Evolutionary conservation across 805 yeast species (phyloP).

Genomic region (Schizosaccharomyces osmophilus): DNA sequence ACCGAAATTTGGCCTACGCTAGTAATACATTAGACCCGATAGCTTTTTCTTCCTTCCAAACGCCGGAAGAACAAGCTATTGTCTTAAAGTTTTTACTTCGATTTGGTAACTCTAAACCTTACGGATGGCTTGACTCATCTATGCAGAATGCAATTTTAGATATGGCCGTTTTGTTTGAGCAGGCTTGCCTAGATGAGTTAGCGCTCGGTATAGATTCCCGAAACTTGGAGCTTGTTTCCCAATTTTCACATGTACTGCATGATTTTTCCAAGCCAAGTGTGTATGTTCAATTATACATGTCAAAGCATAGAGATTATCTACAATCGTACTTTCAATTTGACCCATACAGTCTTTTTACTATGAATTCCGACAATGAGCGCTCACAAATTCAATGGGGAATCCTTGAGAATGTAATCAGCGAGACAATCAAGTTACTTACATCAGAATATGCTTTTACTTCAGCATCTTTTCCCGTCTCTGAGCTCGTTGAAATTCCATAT

Average conservation of each 20-base stretch:
- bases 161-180: constrained; percentile 43
- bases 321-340: constrained; percentile 3
- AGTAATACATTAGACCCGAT: constrained; percentile 19
- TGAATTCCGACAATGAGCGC: background rate
- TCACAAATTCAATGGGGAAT: background rate
- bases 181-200: constrained; percentile 43
- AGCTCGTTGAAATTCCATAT: background rate
- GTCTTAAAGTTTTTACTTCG: constrained; percentile 19
- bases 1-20: constrained; percentile 22
- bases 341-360: background rate
- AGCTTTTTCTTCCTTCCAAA: constrained; percentile 22
- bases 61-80: constrained; percentile 29
- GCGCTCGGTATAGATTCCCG: constrained; percentile 28
- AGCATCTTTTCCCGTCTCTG: background rate
- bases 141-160: constrained; percentile 13
- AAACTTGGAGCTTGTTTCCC: constrained; percentile 19
- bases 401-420: background rate
- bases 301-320: constrained; percentile 10
- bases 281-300: constrained; percentile 13
- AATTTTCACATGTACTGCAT: constrained; percentile 14
- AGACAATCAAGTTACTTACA: background rate
- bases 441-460: background rate
- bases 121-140: constrained; percentile 8
- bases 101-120: constrained; percentile 10
- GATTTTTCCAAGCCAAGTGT: constrained; percentile 15